Evolutionary conservation across 176 grass and related monocot genomes (phyloP), one percentile per base, ranked within the genome.

Genomic region (Carex scoparia): DNA sequence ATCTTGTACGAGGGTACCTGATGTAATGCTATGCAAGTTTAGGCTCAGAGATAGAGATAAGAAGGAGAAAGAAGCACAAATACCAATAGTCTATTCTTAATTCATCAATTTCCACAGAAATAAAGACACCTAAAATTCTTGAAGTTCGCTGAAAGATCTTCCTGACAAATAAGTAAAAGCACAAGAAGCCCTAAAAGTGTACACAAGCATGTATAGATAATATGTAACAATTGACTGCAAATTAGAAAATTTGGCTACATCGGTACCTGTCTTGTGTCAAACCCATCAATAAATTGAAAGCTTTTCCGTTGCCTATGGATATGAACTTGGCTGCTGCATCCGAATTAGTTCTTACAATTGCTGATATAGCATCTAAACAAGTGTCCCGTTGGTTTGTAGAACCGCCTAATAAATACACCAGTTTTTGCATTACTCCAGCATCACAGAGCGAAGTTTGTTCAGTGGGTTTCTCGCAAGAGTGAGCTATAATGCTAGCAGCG

Each of bases 401-500:
- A 81, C 93, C 89, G 66, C 96, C 88, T 90, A 95, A 94, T 87
- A 95, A 84, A 82, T 62, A 87, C 82, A 94, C 81, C 79, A 99
- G 91, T 86, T 82, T 95, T 80, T 89, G 93, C 13, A 89, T 77
- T 76, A 92, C 88, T 83, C 93, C 96, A 89, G 88, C 91, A 90
- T 79, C 90, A 84, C 77, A 94, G 54, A 99, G 90, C 82, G 84
- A 92, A 80, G 90, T 88, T 73, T 99, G 96, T 86, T 99, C 91
- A 79, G 67, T 42, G 85, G 69, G 85, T 79, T 59, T 88, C 78
- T 92, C 71, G 27, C 96, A 99, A 84, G 91, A 94, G 85, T 99
- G 91, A 69, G 91, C 88, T 90, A 99, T 88, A 77, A 95, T 95
- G 90, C 86, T 89, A 84, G 93, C 93, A 81, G 96, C 93, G 46